Percentiles rank a stretch among this genome's conserved stretches.
Evolutionary conservation across 1,284 basidiomycete genomes (phyloP).

Genomic region (Tilletiopsis washingtonensis): DNA sequence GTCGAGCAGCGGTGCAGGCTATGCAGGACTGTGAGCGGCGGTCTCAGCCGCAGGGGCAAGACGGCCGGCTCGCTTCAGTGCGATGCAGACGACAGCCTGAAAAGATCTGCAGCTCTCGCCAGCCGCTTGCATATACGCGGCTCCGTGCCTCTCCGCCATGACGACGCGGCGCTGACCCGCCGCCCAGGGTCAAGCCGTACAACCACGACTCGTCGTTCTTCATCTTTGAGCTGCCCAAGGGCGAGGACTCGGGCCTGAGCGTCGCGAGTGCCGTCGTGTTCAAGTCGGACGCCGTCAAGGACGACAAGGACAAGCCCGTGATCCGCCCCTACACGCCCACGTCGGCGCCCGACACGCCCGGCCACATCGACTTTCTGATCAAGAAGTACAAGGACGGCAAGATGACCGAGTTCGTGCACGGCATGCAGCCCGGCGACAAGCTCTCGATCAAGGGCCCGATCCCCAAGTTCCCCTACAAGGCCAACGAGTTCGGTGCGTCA

Average conservation of each 20-base stretch:
- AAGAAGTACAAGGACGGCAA: constrained; percentile 56
- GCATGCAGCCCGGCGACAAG: constrained; percentile 67
- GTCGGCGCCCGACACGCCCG: constrained; percentile 29
- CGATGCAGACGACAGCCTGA: too few species aligned
- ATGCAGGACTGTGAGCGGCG: too few species aligned
- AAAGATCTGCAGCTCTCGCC: too few species aligned
- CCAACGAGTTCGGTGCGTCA: constrained; percentile 45
- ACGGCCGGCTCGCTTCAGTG: too few species aligned
- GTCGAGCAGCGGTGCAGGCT: too few species aligned
- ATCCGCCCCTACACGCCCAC: constrained; percentile 57
- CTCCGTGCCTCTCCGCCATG: too few species aligned
- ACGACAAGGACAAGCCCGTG: constrained; percentile 79
- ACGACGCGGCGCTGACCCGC: too few species aligned
- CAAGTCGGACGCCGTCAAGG: constrained; percentile 51
- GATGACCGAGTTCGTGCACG: constrained; percentile 49
- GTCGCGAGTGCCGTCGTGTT: constrained; percentile 57
- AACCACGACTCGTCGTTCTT: constrained; percentile 81
- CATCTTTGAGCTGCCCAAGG: constrained; percentile 75
- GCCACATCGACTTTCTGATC: constrained; percentile 59
- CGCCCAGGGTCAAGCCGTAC: constrained; percentile 74
- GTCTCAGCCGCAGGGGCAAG: too few species aligned
- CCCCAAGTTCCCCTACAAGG: constrained; percentile 44
- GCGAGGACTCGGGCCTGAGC: constrained; percentile 68
- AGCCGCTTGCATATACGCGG: too few species aligned
- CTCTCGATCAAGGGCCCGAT: constrained; percentile 68